Evolutionary conservation across 1,284 basidiomycete genomes (phyloP).

Genomic region (Thecaphora thlaspeos): DNA sequence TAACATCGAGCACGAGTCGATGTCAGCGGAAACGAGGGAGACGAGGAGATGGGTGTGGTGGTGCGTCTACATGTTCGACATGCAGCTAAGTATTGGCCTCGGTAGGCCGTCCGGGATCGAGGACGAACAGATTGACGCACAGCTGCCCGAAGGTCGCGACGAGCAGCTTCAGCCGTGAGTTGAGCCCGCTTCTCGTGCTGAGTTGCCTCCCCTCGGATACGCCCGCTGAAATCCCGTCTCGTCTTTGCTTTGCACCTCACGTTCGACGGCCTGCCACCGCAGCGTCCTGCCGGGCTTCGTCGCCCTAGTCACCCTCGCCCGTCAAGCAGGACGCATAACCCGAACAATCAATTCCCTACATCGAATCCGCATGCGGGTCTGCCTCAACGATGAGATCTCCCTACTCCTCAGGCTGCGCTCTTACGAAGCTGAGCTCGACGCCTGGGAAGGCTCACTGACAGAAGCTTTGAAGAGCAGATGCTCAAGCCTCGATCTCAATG

Average conservation of each 20-base stretch:
- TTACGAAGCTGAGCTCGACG: conserved; percentile 3
- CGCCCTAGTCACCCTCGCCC: conserved; percentile 1
- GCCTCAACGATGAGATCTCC: not conserved
- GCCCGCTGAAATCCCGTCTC: not conserved
- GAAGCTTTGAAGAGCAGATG: not conserved
- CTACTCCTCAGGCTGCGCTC: not conserved
- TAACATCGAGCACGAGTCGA: not conserved
- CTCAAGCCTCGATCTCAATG: not conserved
- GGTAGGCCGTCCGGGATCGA: conserved; percentile 9
- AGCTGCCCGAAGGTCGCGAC: not conserved
- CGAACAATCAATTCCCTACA: conserved; percentile 3
- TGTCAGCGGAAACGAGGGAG: conserved; percentile 1
- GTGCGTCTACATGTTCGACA: conserved; percentile 14
- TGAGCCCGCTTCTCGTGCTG: not conserved
- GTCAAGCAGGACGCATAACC: conserved; percentile 1
- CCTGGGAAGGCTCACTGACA: conserved; percentile 4
- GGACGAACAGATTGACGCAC: conserved; percentile 8
- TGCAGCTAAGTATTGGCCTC: conserved; percentile 3
- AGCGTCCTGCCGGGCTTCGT: conserved; percentile 5
- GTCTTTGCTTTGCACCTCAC: not conserved
- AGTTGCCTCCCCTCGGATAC: not conserved
- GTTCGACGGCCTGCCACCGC: not conserved
- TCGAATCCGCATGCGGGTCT: not conserved
- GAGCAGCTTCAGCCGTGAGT: not conserved
- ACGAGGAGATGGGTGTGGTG: conserved; percentile 6